Percentiles rank a stretch among this genome's conserved stretches.
These are phyloP conservation scores for Amanita brunnescens DNA, from an alignment of 768 basidiomycete species.

Conservation along the genomic window DNA sequence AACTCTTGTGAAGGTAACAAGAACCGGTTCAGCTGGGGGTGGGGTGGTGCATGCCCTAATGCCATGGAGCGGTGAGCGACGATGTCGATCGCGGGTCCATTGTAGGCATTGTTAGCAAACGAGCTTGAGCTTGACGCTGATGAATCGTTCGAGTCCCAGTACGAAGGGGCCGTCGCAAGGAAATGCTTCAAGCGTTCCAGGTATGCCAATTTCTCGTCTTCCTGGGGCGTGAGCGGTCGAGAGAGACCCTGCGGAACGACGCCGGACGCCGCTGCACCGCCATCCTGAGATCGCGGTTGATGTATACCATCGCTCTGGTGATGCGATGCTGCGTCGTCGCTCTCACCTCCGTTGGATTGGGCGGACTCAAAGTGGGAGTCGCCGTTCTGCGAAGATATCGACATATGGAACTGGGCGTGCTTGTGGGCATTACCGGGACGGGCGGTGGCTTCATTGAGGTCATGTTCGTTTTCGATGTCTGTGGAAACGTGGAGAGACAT, in stretches of 20 bases:
- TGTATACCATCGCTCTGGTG: conserved; percentile 5
- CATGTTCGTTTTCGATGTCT: conserved; percentile 29
- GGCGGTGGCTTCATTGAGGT: conserved; percentile 40
- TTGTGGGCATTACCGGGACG: conserved; percentile 38
- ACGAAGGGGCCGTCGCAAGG: conserved; percentile 74
- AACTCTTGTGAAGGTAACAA: conserved; percentile 80
- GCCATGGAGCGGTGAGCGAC: conserved; percentile 10
- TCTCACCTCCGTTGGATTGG: not conserved
- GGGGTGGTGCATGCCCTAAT: conserved; percentile 37
- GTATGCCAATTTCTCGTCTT: conserved; percentile 64
- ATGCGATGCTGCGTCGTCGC: conserved; percentile 7
- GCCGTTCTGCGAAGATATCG: not conserved
- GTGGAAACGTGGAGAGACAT: conserved; percentile 30
- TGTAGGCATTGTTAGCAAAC: conserved; percentile 8
- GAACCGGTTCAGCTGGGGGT: conserved; percentile 81
- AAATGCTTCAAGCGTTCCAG: conserved; percentile 85
- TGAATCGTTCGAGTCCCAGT: conserved; percentile 45
- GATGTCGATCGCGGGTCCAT: conserved; percentile 8
- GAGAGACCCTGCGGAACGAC: conserved; percentile 36
- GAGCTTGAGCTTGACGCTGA: conserved; percentile 16
- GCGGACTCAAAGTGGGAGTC: not conserved
- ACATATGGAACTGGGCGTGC: conserved; percentile 33
- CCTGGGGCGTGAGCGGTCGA: conserved; percentile 51
- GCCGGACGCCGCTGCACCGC: conserved; percentile 8
- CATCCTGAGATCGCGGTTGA: not conserved